Evolutionary conservation across 495 filamentous ascomycete species (phyloP), one percentile per base, ranked within the genome.

Genomic region (Penicillium tannophilum): DNA sequence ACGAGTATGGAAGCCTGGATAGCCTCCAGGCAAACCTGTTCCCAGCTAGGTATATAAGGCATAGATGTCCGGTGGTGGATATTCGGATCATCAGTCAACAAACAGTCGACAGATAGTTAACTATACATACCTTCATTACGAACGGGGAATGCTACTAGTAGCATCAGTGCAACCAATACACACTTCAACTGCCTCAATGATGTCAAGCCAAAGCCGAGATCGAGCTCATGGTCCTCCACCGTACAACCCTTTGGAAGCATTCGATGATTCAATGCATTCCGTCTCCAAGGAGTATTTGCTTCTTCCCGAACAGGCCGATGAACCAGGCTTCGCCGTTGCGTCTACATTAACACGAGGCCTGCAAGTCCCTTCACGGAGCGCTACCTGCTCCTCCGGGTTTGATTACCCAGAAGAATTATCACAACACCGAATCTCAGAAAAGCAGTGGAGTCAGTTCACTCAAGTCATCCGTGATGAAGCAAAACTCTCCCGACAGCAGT

Each of bases 361-460:
- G 0, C 73, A 76, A 60, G 60, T 77, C 14, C 74, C 73, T 7
- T 70, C 72, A 3, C 63, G 67, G 19, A 69, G 65, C 3, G 30
- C 41, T 3, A 49, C 60, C 28, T 52, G 64, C 33, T 68, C 67
- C 17, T 77, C 74, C 0, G 72, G 74, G 23, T 77, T 77, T 53
- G 58, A 60, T 11, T 76, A 73, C 56, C 72, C 72, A 1, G 60
- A 60, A 5, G 58, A 71, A 12, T 48, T 76, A 1, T 45, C 51
- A 0, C 20, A 51, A 24, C 63, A 71, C 33, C 50, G 58, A 16
- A 61, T 76, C 31, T 62, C 67, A 0, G 42, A 56, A 12, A 50
- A 64, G 6, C 59, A 76, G 26, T 77, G 73, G 74, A 26, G 20
- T 1, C 49, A 64, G 14, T 77, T 77, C 43, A 74, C 73, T 4